Percentiles rank a stretch among this genome's conserved stretches.
Conservation (phyloP, 1,284 basidiomycete genomes). For the Marasmius tenuissimus region DNA sequence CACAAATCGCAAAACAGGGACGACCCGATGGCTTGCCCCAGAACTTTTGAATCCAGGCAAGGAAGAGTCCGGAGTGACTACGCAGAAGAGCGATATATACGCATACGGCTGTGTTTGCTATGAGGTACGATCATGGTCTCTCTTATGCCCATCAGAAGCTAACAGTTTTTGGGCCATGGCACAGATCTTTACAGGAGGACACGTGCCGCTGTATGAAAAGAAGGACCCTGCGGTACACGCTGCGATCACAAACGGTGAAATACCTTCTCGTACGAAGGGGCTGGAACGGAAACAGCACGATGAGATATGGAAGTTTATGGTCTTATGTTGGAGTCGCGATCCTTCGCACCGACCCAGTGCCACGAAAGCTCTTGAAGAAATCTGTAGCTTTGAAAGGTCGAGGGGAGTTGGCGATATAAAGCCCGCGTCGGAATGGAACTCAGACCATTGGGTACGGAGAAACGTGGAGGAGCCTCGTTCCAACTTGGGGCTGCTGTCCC, state of each 20-base stretch:
- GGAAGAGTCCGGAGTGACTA: not conserved
- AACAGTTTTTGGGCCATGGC: not conserved
- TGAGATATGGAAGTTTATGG: not conserved
- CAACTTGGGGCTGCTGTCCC: too few relatives aligned
- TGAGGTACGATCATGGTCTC: not conserved
- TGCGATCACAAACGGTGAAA: not conserved
- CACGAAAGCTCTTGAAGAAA: not conserved
- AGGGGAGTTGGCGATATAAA: not conserved
- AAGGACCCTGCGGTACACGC: not conserved
- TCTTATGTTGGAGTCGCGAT: not conserved
- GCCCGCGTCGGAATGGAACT: too few relatives aligned
- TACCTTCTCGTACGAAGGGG: not conserved
- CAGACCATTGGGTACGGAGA: too few relatives aligned
- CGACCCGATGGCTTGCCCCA: constrained; percentile 23
- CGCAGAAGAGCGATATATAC: not conserved
- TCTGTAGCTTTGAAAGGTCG: not conserved
- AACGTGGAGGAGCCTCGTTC: too few relatives aligned
- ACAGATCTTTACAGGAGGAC: not conserved
- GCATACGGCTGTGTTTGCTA: not conserved
- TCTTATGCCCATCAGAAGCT: not conserved
- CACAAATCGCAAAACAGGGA: constrained; percentile 12
- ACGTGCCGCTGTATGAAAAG: not conserved
- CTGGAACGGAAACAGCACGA: not conserved
- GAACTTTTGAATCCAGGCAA: constrained; percentile 16
- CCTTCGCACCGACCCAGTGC: not conserved